phyloP scores from a whole-genome alignment of 2,329 filamentous ascomycete species.

The Mycosphaerella sp. region DNA sequence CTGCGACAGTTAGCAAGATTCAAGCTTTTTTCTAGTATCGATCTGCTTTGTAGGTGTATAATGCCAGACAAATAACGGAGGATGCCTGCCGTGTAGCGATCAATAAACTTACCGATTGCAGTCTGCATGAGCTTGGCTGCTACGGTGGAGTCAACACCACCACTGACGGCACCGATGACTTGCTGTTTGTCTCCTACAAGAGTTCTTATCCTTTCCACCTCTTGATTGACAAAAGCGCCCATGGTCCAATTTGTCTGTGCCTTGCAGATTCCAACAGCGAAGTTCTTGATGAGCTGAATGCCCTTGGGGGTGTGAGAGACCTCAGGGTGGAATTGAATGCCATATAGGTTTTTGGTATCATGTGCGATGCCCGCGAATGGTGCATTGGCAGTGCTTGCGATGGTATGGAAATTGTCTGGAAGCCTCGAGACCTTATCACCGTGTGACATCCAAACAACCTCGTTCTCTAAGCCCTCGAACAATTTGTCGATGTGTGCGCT shows the following conservation, averaged over 20 bases:
- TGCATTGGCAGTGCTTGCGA: slow-evolving; percentile 70
- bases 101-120: slow-evolving; percentile 59
- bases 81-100: slow-evolving; percentile 64
- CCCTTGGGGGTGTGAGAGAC: slow-evolving; percentile 67
- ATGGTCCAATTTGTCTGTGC: slow-evolving; percentile 76
- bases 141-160: slow-evolving; percentile 86
- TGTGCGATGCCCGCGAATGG: slow-evolving; percentile 76
- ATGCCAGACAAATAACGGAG: no score
- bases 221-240: slow-evolving; percentile 72
- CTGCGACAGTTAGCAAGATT: background rate
- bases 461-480: slow-evolving; percentile 67
- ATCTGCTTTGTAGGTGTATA: no score
- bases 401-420: slow-evolving; percentile 63
- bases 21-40: no score
- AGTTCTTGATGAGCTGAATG: slow-evolving; percentile 69
- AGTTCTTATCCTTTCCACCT: slow-evolving; percentile 71
- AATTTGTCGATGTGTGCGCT: slow-evolving; percentile 65
- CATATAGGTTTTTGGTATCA: slow-evolving; percentile 62
- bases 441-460: slow-evolving; percentile 80
- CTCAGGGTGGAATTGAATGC: slow-evolving; percentile 87
- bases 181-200: slow-evolving; percentile 77
- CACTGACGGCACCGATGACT: slow-evolving; percentile 72
- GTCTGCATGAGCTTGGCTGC: slow-evolving; percentile 78
- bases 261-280: slow-evolving; percentile 73
- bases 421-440: slow-evolving; percentile 74